Conservation (phyloP, 768 basidiomycete species). For the Kwoniella newhampshirensis region DNA sequence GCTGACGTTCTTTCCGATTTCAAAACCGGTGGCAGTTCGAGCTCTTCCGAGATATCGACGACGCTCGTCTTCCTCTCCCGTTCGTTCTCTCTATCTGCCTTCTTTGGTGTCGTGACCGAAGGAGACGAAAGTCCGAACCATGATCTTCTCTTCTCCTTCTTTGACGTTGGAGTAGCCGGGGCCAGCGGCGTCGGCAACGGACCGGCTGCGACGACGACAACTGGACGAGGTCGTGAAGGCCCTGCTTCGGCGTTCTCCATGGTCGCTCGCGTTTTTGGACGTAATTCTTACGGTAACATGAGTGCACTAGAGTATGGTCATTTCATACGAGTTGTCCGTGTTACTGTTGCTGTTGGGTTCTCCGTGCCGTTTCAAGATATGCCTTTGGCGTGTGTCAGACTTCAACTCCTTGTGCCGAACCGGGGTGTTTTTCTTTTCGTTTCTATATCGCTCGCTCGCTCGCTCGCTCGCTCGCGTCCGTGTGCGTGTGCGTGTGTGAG, state of each 20-base stretch:
- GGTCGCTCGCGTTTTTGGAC: background rate
- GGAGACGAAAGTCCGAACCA: slow-evolving; percentile 39
- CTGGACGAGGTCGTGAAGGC: slow-evolving; percentile 14
- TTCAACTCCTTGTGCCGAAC: too few species aligned
- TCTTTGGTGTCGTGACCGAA: background rate
- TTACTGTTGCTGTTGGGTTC: background rate
- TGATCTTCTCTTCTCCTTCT: slow-evolving; percentile 28
- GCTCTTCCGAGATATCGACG: background rate
- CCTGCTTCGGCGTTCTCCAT: slow-evolving; percentile 25
- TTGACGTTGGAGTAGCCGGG: slow-evolving; percentile 14
- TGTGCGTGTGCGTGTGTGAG: too few species aligned
- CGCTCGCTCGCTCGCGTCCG: too few species aligned
- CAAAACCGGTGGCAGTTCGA: background rate
- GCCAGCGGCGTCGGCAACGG: slow-evolving; percentile 9
- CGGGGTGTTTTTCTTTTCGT: too few species aligned
- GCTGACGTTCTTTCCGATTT: background rate
- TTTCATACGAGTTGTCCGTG: too few species aligned
- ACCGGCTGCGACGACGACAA: slow-evolving; percentile 12
- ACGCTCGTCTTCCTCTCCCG: slow-evolving; percentile 10
- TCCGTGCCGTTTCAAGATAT: too few species aligned
- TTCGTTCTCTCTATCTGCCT: too few species aligned
- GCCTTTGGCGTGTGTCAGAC: too few species aligned
- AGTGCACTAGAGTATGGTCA: background rate
- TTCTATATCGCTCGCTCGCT: too few species aligned
- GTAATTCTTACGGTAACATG: background rate